Conservation (phyloP, 2,329 filamentous ascomycete genomes). For the Teratosphaeria nubilosa region DNA sequence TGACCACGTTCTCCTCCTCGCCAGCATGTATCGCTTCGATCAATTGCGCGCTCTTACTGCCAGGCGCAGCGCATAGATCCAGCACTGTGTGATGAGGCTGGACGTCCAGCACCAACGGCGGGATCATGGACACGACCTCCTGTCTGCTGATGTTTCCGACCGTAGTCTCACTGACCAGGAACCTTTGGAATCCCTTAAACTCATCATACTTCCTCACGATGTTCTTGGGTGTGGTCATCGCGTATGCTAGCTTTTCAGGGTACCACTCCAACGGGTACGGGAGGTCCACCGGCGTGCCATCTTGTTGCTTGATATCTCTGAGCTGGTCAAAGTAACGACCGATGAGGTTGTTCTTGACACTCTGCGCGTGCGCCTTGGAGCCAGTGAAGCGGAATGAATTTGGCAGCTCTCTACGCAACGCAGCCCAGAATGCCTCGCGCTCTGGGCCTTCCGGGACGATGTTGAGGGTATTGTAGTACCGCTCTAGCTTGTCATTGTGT, state of each 20-base stretch:
- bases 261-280: constrained; percentile 83
- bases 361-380: constrained; percentile 87
- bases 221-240: constrained; percentile 96
- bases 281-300: constrained; percentile 72
- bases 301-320: constrained; percentile 56
- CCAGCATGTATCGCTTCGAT: constrained; percentile 89
- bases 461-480: constrained; percentile 72
- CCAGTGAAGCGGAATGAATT: constrained; percentile 98
- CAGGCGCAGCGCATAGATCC: constrained; percentile 92
- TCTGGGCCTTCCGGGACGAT: constrained; percentile 65
- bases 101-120: constrained; percentile 84
- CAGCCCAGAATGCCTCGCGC: constrained; percentile 70
- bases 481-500: constrained; percentile 74
- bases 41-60: constrained; percentile 92
- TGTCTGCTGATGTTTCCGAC: constrained; percentile 97
- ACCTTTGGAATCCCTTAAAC: constrained; percentile 93
- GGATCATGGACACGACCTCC: constrained; percentile 98
- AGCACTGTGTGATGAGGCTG: constrained; percentile 84
- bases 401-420: constrained; percentile 73
- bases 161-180: constrained; percentile 91
- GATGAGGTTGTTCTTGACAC: constrained; percentile 80
- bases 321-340: constrained; percentile 87
- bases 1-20: constrained; percentile 75
- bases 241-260: constrained; percentile 89
- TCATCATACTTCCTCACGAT: constrained; percentile 87